phyloP scores from a whole-genome alignment of 2,329 filamentous ascomycete species.

The Aureobasidium melanogenum region DNA sequence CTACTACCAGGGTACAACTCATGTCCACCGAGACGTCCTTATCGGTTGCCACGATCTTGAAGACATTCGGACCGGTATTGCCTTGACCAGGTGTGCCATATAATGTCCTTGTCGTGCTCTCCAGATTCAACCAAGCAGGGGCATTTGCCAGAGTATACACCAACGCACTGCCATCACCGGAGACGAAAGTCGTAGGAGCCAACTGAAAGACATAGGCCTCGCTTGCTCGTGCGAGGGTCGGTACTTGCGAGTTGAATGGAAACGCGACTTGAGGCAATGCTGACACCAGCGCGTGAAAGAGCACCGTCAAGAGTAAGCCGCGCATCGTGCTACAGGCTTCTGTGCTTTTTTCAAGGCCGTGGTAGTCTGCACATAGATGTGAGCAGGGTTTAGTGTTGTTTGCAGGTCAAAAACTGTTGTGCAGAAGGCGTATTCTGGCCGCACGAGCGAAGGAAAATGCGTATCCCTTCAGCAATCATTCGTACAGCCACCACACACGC shows the following conservation, averaged over 20 bases:
- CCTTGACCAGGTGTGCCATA: conserved; percentile 57
- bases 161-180: conserved; percentile 43
- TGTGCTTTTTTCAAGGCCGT: not conserved
- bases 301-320: not conserved
- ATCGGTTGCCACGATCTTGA: conserved; percentile 64
- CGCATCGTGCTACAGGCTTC: not conserved
- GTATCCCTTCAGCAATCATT: not conserved
- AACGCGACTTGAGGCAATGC: conserved; percentile 42
- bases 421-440: not conserved
- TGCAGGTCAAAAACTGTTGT: not conserved
- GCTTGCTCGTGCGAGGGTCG: conserved; percentile 63
- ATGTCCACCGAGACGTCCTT: conserved; percentile 53
- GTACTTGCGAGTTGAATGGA: conserved; percentile 77
- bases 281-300: not conserved
- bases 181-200: conserved; percentile 64
- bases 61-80: conserved; percentile 50
- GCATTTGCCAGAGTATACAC: conserved; percentile 58
- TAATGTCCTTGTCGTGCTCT: conserved; percentile 55
- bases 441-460: not conserved
- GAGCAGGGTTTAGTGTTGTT: not conserved
- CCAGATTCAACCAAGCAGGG: conserved; percentile 67
- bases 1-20: conserved; percentile 63
- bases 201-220: conserved; percentile 63
- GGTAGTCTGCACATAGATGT: not conserved
- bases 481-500: conserved; percentile 2